These are phyloP conservation scores for Phlebiopsis gigantea DNA, from an alignment of 768 basidiomycete species.

Conservation along the genomic window DNA sequence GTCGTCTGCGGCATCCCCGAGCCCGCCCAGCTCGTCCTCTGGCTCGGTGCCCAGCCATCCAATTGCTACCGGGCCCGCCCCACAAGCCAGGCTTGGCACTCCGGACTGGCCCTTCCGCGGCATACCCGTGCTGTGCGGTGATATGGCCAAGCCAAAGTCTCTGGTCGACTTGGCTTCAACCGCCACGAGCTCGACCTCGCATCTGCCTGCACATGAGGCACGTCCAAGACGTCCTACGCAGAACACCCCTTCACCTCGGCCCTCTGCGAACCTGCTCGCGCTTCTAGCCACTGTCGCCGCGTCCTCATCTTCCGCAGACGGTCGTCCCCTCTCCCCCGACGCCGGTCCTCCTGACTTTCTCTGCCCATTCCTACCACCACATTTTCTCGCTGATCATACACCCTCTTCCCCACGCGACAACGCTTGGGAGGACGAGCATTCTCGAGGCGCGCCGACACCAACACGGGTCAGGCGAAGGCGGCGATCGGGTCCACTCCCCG, in stretches of 20 bases:
- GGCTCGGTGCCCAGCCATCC: not conserved
- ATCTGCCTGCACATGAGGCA: conserved; percentile 3
- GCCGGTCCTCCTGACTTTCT: conserved; percentile 51
- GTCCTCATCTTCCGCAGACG: conserved; percentile 39
- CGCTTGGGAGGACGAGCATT: not conserved
- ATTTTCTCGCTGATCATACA: conserved; percentile 3
- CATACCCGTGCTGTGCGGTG: conserved; percentile 12
- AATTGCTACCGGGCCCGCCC: conserved; percentile 4
- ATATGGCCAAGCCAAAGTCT: conserved; percentile 26
- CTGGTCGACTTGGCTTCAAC: conserved; percentile 7
- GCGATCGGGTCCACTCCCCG: conserved; percentile 34
- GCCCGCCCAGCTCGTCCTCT: conserved; percentile 7
- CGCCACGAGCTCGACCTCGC: conserved; percentile 15
- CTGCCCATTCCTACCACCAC: conserved; percentile 36
- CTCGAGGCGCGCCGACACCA: conserved; percentile 10
- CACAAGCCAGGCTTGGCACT: conserved; percentile 14
- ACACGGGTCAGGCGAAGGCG: conserved; percentile 7
- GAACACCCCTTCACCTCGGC: conserved; percentile 17
- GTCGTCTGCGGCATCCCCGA: conserved; percentile 18
- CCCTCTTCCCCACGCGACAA: not conserved
- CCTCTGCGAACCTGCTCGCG: conserved; percentile 49
- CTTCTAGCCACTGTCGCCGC: conserved; percentile 52
- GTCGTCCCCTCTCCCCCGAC: conserved; percentile 35
- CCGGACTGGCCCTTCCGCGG: conserved; percentile 1
- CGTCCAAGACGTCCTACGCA: not conserved